These are phyloP conservation scores for Fonsecaea nubica DNA, from an alignment of 2,329 filamentous ascomycete genomes.

Conservation along the genomic window DNA sequence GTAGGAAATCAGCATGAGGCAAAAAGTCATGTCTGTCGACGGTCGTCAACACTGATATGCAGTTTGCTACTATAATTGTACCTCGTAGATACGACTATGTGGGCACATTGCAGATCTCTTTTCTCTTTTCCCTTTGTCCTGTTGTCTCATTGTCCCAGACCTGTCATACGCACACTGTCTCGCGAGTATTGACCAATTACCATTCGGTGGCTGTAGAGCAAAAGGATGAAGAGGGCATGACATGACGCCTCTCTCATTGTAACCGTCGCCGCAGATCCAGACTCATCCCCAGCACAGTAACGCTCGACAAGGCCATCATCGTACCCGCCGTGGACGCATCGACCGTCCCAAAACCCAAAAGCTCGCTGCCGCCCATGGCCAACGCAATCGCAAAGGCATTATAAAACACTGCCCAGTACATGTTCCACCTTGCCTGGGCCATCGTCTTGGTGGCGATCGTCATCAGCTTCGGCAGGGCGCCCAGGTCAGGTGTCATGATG, in stretches of 20 bases:
- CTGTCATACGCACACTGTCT: too few species aligned
- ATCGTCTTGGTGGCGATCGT: slow-evolving; percentile 56
- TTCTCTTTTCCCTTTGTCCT: too few species aligned
- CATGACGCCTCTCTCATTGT: not conserved
- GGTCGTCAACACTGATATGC: too few species aligned
- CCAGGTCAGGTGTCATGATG: slow-evolving; percentile 64
- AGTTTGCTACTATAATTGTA: too few species aligned
- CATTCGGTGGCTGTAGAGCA: too few species aligned
- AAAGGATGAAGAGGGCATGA: too few species aligned
- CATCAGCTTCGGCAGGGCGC: slow-evolving; percentile 64
- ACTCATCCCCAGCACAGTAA: slow-evolving; percentile 22
- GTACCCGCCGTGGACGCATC: slow-evolving; percentile 29
- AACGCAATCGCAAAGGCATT: slow-evolving; percentile 72
- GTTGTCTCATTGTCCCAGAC: too few species aligned
- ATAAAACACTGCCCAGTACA: slow-evolving; percentile 72
- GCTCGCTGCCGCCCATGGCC: slow-evolving; percentile 60
- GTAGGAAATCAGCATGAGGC: too few species aligned
- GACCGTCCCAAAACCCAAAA: slow-evolving; percentile 9
- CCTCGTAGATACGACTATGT: too few species aligned
- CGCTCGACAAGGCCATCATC: slow-evolving; percentile 34
- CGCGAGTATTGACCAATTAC: too few species aligned
- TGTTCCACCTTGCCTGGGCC: slow-evolving; percentile 67
- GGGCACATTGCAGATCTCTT: too few species aligned
- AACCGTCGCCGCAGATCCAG: slow-evolving; percentile 22
- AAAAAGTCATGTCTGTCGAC: too few species aligned